A percentile compares a stretch with the other conserved stretches of the same genome.
Conservation (phyloP, 139 green algal species). For the Chlorella sp. region DNA sequence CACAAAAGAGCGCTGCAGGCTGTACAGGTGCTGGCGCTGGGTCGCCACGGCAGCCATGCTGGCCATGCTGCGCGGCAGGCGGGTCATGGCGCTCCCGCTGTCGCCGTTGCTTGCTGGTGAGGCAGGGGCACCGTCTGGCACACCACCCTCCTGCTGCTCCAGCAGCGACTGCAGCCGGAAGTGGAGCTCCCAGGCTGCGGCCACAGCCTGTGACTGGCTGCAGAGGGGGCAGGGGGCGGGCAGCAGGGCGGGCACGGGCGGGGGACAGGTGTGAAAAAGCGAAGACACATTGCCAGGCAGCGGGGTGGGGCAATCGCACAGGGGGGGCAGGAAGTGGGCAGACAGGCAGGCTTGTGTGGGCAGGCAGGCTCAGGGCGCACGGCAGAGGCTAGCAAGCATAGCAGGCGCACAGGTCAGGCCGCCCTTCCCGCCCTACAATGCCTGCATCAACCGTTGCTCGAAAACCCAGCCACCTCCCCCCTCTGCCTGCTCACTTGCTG, state of each 20-base stretch:
- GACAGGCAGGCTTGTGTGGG: too few species aligned
- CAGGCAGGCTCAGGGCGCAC: too few species aligned
- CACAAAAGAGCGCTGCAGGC: constrained; percentile 26
- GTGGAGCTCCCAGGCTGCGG: constrained; percentile 50
- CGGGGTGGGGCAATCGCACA: not conserved
- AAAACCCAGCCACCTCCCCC: too few species aligned
- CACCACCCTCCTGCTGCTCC: not conserved
- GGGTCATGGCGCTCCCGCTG: not conserved
- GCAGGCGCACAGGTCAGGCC: too few species aligned
- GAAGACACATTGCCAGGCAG: not conserved
- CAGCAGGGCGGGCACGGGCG: not conserved
- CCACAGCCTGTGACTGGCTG: constrained; percentile 34
- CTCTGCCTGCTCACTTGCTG: constrained; percentile 21
- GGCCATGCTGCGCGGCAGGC: constrained; percentile 1
- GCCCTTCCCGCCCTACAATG: too few species aligned
- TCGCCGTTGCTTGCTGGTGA: not conserved
- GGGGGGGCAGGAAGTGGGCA: too few species aligned
- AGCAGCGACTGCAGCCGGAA: constrained; percentile 35
- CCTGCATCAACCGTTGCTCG: too few species aligned
- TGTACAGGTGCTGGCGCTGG: constrained; percentile 46
- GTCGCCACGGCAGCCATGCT: constrained; percentile 39
- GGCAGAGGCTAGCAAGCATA: too few species aligned
- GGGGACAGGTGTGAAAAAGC: too few species aligned
- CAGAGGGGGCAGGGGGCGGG: not conserved
- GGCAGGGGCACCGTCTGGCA: not conserved